Evolutionary conservation across 768 basidiomycete genomes (phyloP), one percentile per base, ranked within the genome.

Genomic region (Neoboletus brunneissimus): DNA sequence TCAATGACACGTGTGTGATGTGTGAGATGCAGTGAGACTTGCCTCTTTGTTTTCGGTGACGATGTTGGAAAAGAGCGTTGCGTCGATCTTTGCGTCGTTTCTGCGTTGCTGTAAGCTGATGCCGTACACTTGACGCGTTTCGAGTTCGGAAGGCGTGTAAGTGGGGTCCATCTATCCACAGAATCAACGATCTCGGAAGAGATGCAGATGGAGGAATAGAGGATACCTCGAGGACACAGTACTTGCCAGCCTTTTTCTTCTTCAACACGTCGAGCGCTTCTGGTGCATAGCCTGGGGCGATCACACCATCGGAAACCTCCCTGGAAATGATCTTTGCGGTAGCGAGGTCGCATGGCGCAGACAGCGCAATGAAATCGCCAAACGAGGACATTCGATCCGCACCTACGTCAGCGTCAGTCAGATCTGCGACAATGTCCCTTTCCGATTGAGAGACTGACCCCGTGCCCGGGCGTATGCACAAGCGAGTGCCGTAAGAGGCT

Each of bases 361-460:
- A 97, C 12, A 99, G 81, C 0, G 94, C 97, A 64, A 99, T 95
- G 71, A 98, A 99, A 76, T 99, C 97, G 5, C 97, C 97, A 70
- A 98, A 99, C 3, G 96, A 98, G 1, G 96, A 98, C 97, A 99
- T 99, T 52, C 97, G 87, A 71, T 99, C 97, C 23, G 97, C 96
- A 54, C 94, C 91, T 91, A 61, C 7, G 61, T 54, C 31, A 40
- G 60, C 25, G 22, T 46, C 18, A 53, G 55, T 55, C 18, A 54
- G 53, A 57, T 56, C 48, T 6, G 15, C 42, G 46, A 40, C 22
- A 10, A 46, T 34, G 23, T 31, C 29, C 48, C 34, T n/a, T 47
- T 51, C 23, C n/a, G 6, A 47, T 35, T 18, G 34, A 31, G 12
- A 46, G 10, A 71, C 79, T 48, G 60, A 88, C 92, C 96, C 68